These are phyloP conservation scores for Nicotiana tomentosiformis DNA, from an alignment of 257 asterid species.

Conservation along the genomic window DNA sequence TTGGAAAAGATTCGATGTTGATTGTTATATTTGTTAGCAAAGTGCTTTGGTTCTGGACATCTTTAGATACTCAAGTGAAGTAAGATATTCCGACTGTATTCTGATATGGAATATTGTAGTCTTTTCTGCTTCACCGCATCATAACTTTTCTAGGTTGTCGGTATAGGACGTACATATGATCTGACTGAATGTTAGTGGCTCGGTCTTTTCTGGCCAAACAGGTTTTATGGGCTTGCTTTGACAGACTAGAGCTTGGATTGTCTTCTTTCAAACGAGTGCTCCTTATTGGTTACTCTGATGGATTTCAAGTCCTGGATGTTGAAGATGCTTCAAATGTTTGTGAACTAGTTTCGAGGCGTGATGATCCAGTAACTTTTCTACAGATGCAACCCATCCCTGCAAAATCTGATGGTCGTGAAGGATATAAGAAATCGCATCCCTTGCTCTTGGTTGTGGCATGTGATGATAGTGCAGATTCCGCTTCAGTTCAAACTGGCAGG, in stretches of 20 bases:
- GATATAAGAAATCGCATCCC: conserved; percentile 39
- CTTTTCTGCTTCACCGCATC: background rate
- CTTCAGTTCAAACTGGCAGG: conserved; percentile 28
- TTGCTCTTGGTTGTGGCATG: conserved; percentile 45
- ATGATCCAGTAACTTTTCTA: conserved; percentile 42
- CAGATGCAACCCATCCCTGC: conserved; percentile 40
- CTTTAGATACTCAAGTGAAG: conserved; percentile 3
- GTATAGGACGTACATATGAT: background rate
- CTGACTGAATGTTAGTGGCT: background rate
- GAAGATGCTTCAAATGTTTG: conserved; percentile 37
- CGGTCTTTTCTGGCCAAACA: conserved; percentile 13
- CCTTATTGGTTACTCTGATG: conserved; percentile 43
- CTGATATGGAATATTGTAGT: background rate
- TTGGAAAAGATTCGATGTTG: background rate
- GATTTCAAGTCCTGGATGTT: conserved; percentile 46
- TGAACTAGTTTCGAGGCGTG: conserved; percentile 47
- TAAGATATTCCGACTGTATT: background rate
- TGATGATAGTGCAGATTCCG: conserved; percentile 27
- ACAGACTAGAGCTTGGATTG: conserved; percentile 28
- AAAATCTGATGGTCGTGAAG: conserved; percentile 34
- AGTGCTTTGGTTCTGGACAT: background rate
- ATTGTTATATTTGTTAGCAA: background rate
- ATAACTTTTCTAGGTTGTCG: background rate
- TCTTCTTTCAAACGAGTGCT: conserved; percentile 31
- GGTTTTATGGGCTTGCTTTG: conserved; percentile 49